A percentile compares a stretch with the other conserved stretches of the same genome.
Conservation (phyloP, 768 basidiomycete species). For the Gyrodon lividus region DNA sequence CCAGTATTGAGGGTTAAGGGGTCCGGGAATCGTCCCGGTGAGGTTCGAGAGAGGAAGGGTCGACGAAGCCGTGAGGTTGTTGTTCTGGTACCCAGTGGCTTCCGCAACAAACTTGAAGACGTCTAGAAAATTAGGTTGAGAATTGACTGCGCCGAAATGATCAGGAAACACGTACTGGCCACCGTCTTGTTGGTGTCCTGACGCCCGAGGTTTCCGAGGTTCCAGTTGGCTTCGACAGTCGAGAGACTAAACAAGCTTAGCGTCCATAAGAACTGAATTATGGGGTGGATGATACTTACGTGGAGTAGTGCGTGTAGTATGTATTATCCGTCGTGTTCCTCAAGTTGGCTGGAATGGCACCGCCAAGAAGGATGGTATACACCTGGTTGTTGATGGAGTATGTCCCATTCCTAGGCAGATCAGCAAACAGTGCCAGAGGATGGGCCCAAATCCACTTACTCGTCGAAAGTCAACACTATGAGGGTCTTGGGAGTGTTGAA, state of each 20-base stretch:
- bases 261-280: background rate
- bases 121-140: constrained; percentile 30
- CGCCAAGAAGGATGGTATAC: constrained; percentile 42
- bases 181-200: constrained; percentile 47
- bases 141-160: background rate
- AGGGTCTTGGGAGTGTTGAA: constrained; percentile 58
- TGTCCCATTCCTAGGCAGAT: constrained; percentile 21
- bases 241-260: constrained; percentile 33
- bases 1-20: no score
- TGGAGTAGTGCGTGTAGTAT: constrained; percentile 61
- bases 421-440: background rate
- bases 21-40: constrained; percentile 34
- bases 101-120: constrained; percentile 51
- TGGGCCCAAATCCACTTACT: constrained; percentile 35
- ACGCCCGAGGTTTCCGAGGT: constrained; percentile 55
- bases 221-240: constrained; percentile 61
- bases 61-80: constrained; percentile 27
- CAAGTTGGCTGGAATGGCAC: constrained; percentile 41
- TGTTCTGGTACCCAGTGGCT: constrained; percentile 44
- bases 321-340: constrained; percentile 46
- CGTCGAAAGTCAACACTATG: constrained; percentile 62
- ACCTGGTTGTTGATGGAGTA: constrained; percentile 44
- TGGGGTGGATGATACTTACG: constrained; percentile 10
- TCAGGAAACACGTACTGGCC: constrained; percentile 6
- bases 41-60: constrained; percentile 38